These are phyloP conservation scores for Vitis riparia DNA, from an alignment of 164 flowering plant species.

Conservation along the genomic window DNA sequence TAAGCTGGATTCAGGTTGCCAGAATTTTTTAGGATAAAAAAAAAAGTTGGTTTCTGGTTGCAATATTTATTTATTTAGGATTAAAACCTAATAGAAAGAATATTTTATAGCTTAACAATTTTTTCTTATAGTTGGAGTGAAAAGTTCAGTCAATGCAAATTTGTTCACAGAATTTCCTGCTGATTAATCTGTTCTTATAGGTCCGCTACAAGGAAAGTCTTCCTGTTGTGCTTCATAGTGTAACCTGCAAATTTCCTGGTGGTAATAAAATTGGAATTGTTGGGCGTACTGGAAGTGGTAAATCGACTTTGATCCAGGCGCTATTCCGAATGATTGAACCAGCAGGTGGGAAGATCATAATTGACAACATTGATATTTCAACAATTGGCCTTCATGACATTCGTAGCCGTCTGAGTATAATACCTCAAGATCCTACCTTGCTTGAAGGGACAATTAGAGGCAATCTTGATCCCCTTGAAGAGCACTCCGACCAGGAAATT, in stretches of 20 bases:
- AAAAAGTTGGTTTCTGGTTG: not conserved
- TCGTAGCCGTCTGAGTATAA: constrained; percentile 84
- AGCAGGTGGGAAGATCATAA: constrained; percentile 67
- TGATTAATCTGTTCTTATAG: constrained; percentile 34
- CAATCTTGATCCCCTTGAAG: constrained; percentile 94
- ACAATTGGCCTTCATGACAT: constrained; percentile 92
- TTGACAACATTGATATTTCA: constrained; percentile 85
- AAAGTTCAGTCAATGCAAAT: not conserved
- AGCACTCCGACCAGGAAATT: constrained; percentile 78
- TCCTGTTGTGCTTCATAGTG: constrained; percentile 88
- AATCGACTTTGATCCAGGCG: constrained; percentile 93
- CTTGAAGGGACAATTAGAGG: constrained; percentile 91
- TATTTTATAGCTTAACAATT: no score
- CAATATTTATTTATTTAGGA: not conserved
- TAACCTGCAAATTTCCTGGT: constrained; percentile 82
- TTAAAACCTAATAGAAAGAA: not conserved
- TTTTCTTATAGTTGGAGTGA: no score
- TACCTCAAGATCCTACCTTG: constrained; percentile 92
- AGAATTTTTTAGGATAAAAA: not conserved
- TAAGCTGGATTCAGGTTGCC: no score
- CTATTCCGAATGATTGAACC: constrained; percentile 91
- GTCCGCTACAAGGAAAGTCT: constrained; percentile 95
- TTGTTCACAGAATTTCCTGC: constrained; percentile 1
- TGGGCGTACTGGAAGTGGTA: constrained; percentile 98
- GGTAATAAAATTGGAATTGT: constrained; percentile 93